Evolutionary conservation across 1,139 yeast species (phyloP).

Genomic region (Zygotorulaspora mrakii): DNA sequence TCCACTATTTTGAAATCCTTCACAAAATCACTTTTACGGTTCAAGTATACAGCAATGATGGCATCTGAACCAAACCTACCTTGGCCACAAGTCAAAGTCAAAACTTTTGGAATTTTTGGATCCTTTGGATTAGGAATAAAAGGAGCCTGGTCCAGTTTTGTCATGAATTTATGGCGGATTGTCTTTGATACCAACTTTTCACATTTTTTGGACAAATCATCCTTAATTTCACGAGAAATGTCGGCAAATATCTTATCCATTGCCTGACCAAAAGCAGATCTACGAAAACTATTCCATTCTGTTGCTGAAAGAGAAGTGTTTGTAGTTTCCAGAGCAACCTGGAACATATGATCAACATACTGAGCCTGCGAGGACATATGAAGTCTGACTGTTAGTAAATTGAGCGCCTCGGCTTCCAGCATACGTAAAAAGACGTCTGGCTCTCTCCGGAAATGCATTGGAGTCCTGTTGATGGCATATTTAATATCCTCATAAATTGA

Average conservation of each 20-base stretch:
- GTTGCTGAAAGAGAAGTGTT: constrained; percentile 77
- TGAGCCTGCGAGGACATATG: constrained; percentile 43
- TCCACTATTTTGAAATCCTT: constrained; percentile 76
- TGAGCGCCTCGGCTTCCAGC: constrained; percentile 84
- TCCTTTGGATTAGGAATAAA: constrained; percentile 75
- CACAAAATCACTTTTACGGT: constrained; percentile 74
- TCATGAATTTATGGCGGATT: constrained; percentile 64
- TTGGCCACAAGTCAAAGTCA: constrained; percentile 81
- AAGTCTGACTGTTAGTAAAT: constrained; percentile 46
- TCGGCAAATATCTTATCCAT: constrained; percentile 64
- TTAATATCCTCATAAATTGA: constrained; percentile 87
- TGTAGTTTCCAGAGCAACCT: constrained; percentile 68
- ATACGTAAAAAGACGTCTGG: constrained; percentile 85
- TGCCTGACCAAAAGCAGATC: constrained; percentile 60
- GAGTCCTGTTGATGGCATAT: constrained; percentile 78
- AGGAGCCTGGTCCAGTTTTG: constrained; percentile 88
- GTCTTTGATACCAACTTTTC: constrained; percentile 65
- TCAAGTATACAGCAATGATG: constrained; percentile 73
- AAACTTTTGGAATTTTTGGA: constrained; percentile 81
- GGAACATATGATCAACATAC: constrained; percentile 48
- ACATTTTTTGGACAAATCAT: constrained; percentile 74
- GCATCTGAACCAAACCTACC: constrained; percentile 82
- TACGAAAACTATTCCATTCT: constrained; percentile 80
- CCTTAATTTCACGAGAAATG: constrained; percentile 75
- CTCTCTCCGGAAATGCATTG: constrained; percentile 62